These are phyloP conservation scores for Nissolia schottii DNA, from an alignment of 306 rosid species.

Conservation along the genomic window DNA sequence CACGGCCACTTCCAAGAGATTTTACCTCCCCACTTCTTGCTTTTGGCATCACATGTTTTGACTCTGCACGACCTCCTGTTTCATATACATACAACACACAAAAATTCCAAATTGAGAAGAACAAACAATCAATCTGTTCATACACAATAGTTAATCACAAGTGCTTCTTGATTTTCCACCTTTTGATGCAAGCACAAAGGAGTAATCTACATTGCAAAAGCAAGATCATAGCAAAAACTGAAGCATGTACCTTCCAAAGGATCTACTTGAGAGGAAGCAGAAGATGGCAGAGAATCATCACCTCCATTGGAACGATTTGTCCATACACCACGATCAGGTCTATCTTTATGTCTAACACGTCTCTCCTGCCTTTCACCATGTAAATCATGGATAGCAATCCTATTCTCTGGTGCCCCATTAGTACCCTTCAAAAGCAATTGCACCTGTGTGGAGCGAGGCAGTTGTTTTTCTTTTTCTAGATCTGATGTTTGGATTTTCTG, in stretches of 20 bases:
- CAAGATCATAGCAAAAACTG: background rate
- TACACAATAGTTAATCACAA: background rate
- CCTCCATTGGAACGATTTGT: conserved; percentile 48
- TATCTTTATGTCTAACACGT: conserved; percentile 49
- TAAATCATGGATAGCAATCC: conserved; percentile 38
- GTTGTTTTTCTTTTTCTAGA: conserved; percentile 47
- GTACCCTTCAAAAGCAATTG: conserved; percentile 51
- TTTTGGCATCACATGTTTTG: conserved; percentile 31
- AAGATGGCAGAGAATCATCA: conserved; percentile 34
- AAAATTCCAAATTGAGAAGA: background rate
- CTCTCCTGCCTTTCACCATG: conserved; percentile 54
- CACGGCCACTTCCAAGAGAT: conserved; percentile 34
- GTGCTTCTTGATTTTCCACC: background rate
- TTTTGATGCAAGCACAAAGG: background rate
- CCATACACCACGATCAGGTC: conserved; percentile 60
- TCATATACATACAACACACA: conserved; percentile 10
- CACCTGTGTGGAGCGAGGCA: conserved; percentile 43
- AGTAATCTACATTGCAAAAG: background rate
- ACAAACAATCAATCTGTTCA: background rate
- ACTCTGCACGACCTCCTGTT: conserved; percentile 34
- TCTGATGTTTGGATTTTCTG: conserved; percentile 43
- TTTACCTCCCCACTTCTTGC: conserved; percentile 41
- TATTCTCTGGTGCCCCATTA: conserved; percentile 48
- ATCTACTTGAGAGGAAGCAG: conserved; percentile 35
- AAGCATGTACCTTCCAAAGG: conserved; percentile 47